A percentile compares a stretch with the other conserved stretches of the same genome.
phyloP scores from a whole-genome alignment of 2,329 filamentous ascomycete species.

The Geoglossum cookeanum region DNA sequence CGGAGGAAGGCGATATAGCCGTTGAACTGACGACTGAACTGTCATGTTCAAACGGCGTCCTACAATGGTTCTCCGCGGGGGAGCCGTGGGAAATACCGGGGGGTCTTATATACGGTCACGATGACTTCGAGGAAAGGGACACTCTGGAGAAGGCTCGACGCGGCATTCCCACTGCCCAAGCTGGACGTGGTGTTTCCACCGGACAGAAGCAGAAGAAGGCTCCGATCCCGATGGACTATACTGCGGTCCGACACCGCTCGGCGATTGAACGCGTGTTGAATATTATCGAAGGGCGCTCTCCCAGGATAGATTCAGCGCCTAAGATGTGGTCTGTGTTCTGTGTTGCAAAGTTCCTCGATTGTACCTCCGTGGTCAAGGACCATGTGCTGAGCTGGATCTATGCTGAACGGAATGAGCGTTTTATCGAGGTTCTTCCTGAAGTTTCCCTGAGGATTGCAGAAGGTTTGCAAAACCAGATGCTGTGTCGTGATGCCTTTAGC shows the following conservation, averaged over 20 bases:
- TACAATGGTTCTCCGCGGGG: conserved; percentile 32
- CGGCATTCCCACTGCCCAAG: background rate
- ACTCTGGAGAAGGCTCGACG: background rate
- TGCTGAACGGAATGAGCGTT: conserved; percentile 31
- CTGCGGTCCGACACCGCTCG: conserved; percentile 40
- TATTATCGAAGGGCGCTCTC: conserved; percentile 33
- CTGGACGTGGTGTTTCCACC: background rate
- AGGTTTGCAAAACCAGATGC: conserved; percentile 17
- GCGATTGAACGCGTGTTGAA: conserved; percentile 44
- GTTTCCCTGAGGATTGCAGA: conserved; percentile 37
- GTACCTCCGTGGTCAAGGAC: conserved; percentile 25
- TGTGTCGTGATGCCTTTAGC: conserved; percentile 31
- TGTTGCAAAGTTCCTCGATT: conserved; percentile 39
- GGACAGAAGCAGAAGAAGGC: conserved; percentile 2
- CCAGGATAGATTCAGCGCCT: conserved; percentile 42
- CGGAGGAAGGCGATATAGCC: conserved; percentile 40
- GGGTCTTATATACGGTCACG: conserved; percentile 27
- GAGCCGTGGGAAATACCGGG: conserved; percentile 21
- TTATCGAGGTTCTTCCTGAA: conserved; percentile 46
- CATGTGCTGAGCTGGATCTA: conserved; percentile 40
- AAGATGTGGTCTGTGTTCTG: conserved; percentile 49
- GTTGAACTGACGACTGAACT: conserved; percentile 39
- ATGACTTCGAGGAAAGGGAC: conserved; percentile 20
- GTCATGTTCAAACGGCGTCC: conserved; percentile 35
- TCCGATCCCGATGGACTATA: conserved; percentile 33